Conservation (phyloP, 257 asterid species). For the Solanum pimpinellifolium region DNA sequence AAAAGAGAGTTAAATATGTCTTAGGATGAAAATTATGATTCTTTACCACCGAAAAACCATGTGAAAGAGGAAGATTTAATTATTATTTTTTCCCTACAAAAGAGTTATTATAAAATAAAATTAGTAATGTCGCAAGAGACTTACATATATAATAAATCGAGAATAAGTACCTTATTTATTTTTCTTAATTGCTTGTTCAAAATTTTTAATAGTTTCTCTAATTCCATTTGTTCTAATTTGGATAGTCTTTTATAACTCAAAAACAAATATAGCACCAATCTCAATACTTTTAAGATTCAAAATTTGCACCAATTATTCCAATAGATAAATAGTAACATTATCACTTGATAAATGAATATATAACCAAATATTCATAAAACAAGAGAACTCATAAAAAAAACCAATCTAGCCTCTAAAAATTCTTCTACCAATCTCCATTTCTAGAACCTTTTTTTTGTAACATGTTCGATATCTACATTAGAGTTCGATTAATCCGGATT, state of each 20-base stretch:
- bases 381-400: too few relatives aligned
- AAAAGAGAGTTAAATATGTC: neutral
- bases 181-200: neutral
- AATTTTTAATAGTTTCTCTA: neutral
- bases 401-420: neutral
- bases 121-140: neutral
- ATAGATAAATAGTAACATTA: too few relatives aligned
- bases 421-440: neutral
- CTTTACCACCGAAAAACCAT: neutral
- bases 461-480: too few relatives aligned
- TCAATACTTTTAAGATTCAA: too few relatives aligned
- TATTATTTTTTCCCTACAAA: neutral
- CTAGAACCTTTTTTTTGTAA: too few relatives aligned
- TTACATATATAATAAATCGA: neutral
- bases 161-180: neutral
- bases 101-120: neutral
- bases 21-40: neutral
- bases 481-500: too few relatives aligned
- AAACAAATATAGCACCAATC: neutral
- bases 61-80: neutral
- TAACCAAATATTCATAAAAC: neutral
- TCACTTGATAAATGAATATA: neutral
- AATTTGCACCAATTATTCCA: too few relatives aligned
- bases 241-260: neutral
- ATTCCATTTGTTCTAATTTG: neutral